A percentile compares a stretch with the other conserved stretches of the same genome.
Evolutionary conservation across 179 eudicot genomes (phyloP).

Genomic region (Camellia oleifera): DNA sequence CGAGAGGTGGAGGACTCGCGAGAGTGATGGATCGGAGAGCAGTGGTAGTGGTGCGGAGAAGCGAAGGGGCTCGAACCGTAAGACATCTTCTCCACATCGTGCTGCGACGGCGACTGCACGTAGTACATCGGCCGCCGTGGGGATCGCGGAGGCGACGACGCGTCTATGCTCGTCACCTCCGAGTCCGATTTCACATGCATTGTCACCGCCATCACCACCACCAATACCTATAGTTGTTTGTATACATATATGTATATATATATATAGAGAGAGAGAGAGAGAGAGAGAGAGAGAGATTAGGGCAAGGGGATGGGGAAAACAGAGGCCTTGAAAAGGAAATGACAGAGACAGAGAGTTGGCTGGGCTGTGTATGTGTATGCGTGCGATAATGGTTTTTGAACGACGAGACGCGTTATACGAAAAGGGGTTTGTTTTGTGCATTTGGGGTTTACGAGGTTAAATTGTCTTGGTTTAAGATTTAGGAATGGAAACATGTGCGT

Average conservation of each 20-base stretch:
- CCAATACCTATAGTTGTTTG: too few relatives aligned
- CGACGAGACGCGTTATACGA: background rate
- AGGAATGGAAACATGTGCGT: background rate
- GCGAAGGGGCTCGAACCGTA: slow-evolving; percentile 49
- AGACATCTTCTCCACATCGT: slow-evolving; percentile 58
- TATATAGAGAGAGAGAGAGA: background rate
- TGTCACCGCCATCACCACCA: slow-evolving; percentile 27
- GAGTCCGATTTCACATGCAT: slow-evolving; percentile 82
- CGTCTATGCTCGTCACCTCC: slow-evolving; percentile 60
- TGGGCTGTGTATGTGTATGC: too few relatives aligned
- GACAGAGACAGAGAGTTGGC: too few relatives aligned
- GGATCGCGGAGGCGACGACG: slow-evolving; percentile 65
- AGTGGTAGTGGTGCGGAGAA: slow-evolving; percentile 52
- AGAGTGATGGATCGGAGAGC: slow-evolving; percentile 76
- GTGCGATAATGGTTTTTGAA: background rate
- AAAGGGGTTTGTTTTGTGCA: background rate
- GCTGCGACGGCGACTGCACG: slow-evolving; percentile 79
- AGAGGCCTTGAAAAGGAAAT: too few relatives aligned
- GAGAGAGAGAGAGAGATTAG: background rate
- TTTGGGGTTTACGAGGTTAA: background rate
- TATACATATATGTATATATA: background rate
- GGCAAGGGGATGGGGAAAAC: background rate
- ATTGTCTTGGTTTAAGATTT: background rate
- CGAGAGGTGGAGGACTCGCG: slow-evolving; percentile 77
- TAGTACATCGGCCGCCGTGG: slow-evolving; percentile 64